Evolutionary conservation across 2,329 filamentous ascomycete genomes (phyloP).

Genomic region (Trichophyton rubrum): DNA sequence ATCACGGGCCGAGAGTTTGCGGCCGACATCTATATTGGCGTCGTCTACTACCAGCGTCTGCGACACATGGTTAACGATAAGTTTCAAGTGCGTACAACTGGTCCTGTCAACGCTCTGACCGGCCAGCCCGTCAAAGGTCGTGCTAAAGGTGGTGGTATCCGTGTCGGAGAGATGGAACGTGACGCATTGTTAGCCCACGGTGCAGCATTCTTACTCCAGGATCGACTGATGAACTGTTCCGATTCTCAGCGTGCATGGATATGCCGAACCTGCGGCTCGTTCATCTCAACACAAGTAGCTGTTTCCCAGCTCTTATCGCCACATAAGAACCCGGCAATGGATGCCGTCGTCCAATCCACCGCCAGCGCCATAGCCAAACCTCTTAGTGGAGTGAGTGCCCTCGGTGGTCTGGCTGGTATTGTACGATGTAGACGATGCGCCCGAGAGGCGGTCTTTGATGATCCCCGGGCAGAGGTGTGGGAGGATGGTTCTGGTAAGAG

Average conservation of each 20-base stretch:
- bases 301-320: conserved; percentile 21
- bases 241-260: conserved; percentile 86
- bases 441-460: conserved; percentile 45
- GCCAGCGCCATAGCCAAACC: conserved; percentile 35
- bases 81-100: conserved; percentile 93
- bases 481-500: conserved; percentile 76
- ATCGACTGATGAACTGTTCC: conserved; percentile 91
- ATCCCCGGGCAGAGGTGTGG: conserved; percentile 65
- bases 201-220: conserved; percentile 85
- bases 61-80: conserved; percentile 99
- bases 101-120: conserved; percentile 77
- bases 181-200: conserved; percentile 91
- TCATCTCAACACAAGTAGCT: conserved; percentile 63
- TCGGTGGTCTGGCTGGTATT: conserved; percentile 46
- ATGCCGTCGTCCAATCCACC: conserved; percentile 12
- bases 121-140: conserved; percentile 95
- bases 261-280: conserved; percentile 78
- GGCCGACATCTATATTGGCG: conserved; percentile 90
- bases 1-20: conserved; percentile 90
- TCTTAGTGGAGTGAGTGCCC: conserved; percentile 46
- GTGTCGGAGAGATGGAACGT: conserved; percentile 98
- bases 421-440: conserved; percentile 75
- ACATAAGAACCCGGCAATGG: conserved; percentile 14
- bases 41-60: conserved; percentile 96
- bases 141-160: conserved; percentile 93